Base-by-base conservation (phyloP, 1,284 basidiomycete genomes). In the Irpex sp. region DNA sequence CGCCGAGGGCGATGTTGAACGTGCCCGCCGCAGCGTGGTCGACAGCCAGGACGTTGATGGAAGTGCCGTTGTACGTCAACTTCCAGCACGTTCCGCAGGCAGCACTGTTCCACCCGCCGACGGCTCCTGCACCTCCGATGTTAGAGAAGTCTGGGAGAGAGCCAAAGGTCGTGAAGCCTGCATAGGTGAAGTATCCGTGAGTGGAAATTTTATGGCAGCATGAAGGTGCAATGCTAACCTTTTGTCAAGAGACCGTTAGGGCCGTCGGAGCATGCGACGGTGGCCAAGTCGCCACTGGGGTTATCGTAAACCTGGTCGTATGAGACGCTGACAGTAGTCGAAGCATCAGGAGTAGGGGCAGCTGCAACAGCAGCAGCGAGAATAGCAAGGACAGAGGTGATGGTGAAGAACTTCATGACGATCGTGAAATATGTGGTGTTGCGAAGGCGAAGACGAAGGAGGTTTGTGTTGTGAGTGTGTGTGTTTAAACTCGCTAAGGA, bases 231-330 rank as follows among this genome's bases (percentile, higher is more conserved):
- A 76, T 37, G 54, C 57, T 39, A 36, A 65, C 77, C 76, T 26
- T 73, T 73, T 59, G 72, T 76, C 11, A 75, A n/a, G 53, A 85
- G 75, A 15, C 79, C 79, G 61, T 79, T 71, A 1, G 68, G 13
- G 4, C 79, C 81, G 51, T 81, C 69, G 4, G 83, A 85, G 68
- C 84, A 85, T 3, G 83, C 75, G 49, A 83, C 75, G 53, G 64
- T 71, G 61, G 67, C 2, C 31, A 84, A 69, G 5, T 77, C 72
- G 57, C 68, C 64, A 8, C 61, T 61, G n/a, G 70, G 57, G 21
- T 76, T 66, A 70, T 83, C 81, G 69, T 84, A 86, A 5, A 65
- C 66, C 8, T 69, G 59, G 69, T 83, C 79, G 63, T 76, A 82
- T 13, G 77, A 76, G 35, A 81, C 68, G 59, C 79, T 62, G 57